Evolutionary conservation across 176 grass and related monocot species (phyloP), one percentile per base, ranked within the genome.

Genomic region (Musa beccarii): DNA sequence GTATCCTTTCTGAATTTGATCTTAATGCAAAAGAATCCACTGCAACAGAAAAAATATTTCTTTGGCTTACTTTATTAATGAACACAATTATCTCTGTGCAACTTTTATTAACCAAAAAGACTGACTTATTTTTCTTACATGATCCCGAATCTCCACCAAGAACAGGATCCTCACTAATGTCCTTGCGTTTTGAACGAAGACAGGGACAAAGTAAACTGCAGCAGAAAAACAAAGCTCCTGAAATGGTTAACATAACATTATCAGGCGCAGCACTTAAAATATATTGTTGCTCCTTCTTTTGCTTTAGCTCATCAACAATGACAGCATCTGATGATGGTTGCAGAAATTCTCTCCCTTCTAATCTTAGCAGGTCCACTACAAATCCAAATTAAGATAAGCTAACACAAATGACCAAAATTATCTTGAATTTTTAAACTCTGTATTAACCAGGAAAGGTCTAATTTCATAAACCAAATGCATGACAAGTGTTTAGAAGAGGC

Each of bases 181-280:
- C 90, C 25, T 54, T 84, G 49, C 68, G 80, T 86, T 75, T 97
- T 14, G 86, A 81, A 19, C 86, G 71, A 76, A 90, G 87, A 75
- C 94, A 97, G 53, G 94, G 86, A 72, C 86, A 97, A 51, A 93
- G 9, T 54, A 89, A 78, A 56, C 83, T 79, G 67, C 86, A 97
- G 66, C 86, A 90, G 71, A 90, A 55, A 78, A 86, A 53, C 83
- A 97, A 88, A 75, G 84, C 81, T 54, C 74, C 90, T 15, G 84
- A 49, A 80, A 78, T 57, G 61, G 78, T 76, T 74, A 93, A 50
- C 79, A 89, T 77, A 69, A 63, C 51, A 52, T 66, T 79, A 85
- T 82, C 80, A 56, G 75, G 76, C 53, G 79, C 67, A 49, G 59
- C 43, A 69, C 52, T 54, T 85, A 74, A 43, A 80, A 59, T 53